Percentiles rank a stretch among this genome's conserved stretches.
Evolutionary conservation across 2,329 filamentous ascomycete genomes (phyloP).

Genomic region (Gaeumannomyces tritici): DNA sequence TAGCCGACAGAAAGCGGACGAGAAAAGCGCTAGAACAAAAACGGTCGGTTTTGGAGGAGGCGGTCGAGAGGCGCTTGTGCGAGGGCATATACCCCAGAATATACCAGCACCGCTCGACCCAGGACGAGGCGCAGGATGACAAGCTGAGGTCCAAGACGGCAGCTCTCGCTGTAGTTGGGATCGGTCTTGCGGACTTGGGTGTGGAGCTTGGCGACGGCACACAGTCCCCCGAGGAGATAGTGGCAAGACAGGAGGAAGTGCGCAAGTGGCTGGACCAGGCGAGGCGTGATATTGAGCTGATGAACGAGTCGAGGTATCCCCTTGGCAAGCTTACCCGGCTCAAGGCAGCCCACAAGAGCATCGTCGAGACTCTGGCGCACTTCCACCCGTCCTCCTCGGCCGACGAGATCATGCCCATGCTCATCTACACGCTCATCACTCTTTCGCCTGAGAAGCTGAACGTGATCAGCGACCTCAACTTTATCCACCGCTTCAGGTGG

Average conservation of each 20-base stretch:
- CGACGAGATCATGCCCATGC: constrained; percentile 91
- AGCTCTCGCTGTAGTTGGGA: constrained; percentile 81
- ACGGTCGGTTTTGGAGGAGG: constrained; percentile 71
- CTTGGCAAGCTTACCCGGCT: constrained; percentile 85
- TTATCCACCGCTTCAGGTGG: constrained; percentile 86
- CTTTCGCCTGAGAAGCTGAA: constrained; percentile 77
- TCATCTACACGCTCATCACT: constrained; percentile 93
- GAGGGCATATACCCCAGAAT: constrained; percentile 81
- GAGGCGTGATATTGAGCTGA: constrained; percentile 60
- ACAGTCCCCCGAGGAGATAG: constrained; percentile 45
- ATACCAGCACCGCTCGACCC: constrained; percentile 82
- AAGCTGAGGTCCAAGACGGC: constrained; percentile 92
- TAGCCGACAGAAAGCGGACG: constrained; percentile 69
- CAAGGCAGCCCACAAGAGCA: constrained; percentile 82
- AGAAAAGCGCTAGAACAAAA: constrained; percentile 72
- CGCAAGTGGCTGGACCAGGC: constrained; percentile 63
- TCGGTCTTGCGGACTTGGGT: constrained; percentile 76
- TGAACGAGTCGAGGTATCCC: constrained; percentile 82
- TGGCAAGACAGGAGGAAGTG: constrained; percentile 57
- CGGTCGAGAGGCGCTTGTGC: constrained; percentile 77
- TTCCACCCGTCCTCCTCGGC: constrained; percentile 76
- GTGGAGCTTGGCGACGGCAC: constrained; percentile 57
- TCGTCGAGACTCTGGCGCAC: constrained; percentile 72
- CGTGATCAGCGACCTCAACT: constrained; percentile 88
- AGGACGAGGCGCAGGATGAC: constrained; percentile 91